Evolutionary conservation across 176 grass and related monocot genomes (phyloP).

Genomic region (Rhipidocladum racemiflorum): DNA sequence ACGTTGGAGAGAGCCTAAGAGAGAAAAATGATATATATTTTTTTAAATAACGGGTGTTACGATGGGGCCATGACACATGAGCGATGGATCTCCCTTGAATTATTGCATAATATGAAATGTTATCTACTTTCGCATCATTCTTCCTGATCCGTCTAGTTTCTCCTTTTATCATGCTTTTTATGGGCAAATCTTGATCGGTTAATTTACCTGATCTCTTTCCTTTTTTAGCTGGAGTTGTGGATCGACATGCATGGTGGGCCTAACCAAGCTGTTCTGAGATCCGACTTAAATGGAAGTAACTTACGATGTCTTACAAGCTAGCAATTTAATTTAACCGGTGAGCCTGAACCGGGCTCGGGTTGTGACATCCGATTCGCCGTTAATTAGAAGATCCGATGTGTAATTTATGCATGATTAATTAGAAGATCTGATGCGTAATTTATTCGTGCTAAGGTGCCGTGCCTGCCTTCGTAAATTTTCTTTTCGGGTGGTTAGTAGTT

Average conservation of each 20-base stretch:
- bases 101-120: conserved; percentile 31
- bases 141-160: not conserved
- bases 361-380: not conserved
- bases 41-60: too few species aligned
- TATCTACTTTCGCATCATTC: conserved; percentile 22
- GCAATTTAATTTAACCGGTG: not conserved
- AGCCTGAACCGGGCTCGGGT: not conserved
- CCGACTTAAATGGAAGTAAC: not conserved
- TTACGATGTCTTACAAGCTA: not conserved
- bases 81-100: not conserved
- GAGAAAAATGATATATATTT: too few species aligned
- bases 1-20: too few species aligned
- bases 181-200: not conserved
- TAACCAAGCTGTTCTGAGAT: not conserved
- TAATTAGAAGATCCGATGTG: too few species aligned
- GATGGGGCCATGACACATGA: not conserved
- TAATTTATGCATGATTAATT: too few species aligned
- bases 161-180: not conserved
- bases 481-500: too few species aligned
- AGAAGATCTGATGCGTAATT: not conserved
- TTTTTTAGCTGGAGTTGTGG: not conserved
- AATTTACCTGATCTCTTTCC: not conserved
- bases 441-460: not conserved
- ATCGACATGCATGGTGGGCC: not conserved
- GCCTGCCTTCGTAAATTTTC: not conserved